These are phyloP conservation scores for Aspergillus transmontanensis DNA, from an alignment of 2,329 filamentous ascomycete genomes.

Conservation along the genomic window DNA sequence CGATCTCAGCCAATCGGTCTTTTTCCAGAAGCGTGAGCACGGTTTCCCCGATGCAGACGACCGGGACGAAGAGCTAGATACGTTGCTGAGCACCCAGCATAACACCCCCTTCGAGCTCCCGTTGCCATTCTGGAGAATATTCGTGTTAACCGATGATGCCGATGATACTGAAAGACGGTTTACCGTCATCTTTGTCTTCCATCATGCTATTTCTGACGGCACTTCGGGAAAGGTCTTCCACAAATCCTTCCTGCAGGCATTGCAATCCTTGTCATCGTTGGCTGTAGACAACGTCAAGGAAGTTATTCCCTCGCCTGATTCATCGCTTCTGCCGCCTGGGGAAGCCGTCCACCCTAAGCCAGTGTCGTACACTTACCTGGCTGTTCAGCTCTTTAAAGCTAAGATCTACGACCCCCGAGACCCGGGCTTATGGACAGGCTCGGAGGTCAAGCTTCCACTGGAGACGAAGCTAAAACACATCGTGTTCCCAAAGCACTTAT, in stretches of 20 bases:
- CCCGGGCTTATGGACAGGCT: constrained; percentile 41
- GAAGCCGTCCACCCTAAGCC: constrained; percentile 45
- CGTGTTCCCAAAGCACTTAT: constrained; percentile 32
- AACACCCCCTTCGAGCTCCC: constrained; percentile 40
- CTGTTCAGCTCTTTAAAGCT: constrained; percentile 35
- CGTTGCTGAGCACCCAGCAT: constrained; percentile 45
- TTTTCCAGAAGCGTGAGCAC: constrained; percentile 33
- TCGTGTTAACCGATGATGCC: constrained; percentile 36
- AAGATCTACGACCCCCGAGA: constrained; percentile 33
- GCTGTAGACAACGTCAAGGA: constrained; percentile 20
- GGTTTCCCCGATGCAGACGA: constrained; percentile 20
- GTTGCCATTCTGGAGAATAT: constrained; percentile 49
- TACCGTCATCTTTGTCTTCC: constrained; percentile 50
- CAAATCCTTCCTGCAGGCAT: constrained; percentile 40
- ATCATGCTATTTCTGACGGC: constrained; percentile 54
- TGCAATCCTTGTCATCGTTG: constrained; percentile 26
- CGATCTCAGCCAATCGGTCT: constrained; percentile 42
- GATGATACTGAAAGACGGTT: constrained; percentile 31
- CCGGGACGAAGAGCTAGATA: constrained; percentile 45
- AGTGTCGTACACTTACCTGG: constrained; percentile 39
- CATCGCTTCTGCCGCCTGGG: constrained; percentile 43
- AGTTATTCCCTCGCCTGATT: constrained; percentile 25
- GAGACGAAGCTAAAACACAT: constrained; percentile 34
- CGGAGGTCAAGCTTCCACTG: constrained; percentile 25
- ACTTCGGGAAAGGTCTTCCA: constrained; percentile 51